A percentile compares a stretch with the other conserved stretches of the same genome.
These are phyloP conservation scores for Wallacemonas sp. DNA, from an alignment of 208 protist genomes.

Conservation along the genomic window DNA sequence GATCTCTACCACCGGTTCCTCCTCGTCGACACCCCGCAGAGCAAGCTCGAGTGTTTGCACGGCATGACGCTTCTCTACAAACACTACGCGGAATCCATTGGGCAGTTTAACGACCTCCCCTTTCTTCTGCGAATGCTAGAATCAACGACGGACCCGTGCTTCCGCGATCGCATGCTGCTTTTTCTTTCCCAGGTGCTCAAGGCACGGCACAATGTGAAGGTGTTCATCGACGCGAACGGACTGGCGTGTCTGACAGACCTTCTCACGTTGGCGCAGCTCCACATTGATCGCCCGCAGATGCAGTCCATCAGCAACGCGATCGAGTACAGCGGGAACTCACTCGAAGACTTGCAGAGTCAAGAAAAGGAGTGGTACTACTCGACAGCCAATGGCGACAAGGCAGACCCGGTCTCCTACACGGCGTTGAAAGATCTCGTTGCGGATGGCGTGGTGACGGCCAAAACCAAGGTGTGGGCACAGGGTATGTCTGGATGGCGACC, in stretches of 20 bases:
- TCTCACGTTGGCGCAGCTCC: slow-evolving; percentile 92
- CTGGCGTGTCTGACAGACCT: slow-evolving; percentile 80
- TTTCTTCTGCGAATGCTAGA: slow-evolving; percentile 83
- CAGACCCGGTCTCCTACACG: slow-evolving; percentile 69
- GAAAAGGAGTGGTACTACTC: slow-evolving; percentile 92
- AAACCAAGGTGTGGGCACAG: slow-evolving; percentile 94
- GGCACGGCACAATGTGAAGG: slow-evolving; percentile 87
- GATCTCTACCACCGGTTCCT: slow-evolving; percentile 94
- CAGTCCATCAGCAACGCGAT: slow-evolving; percentile 81
- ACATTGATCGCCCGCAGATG: slow-evolving; percentile 88
- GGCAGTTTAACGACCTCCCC: slow-evolving; percentile 84
- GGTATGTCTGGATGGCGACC: slow-evolving; percentile 92
- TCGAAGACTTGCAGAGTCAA: slow-evolving; percentile 57
- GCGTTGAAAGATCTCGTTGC: slow-evolving; percentile 64
- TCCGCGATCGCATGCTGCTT: slow-evolving; percentile 87
- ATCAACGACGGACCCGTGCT: slow-evolving; percentile 68
- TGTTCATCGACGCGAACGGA: slow-evolving; percentile 91
- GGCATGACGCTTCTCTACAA: slow-evolving; percentile 91
- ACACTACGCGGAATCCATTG: slow-evolving; percentile 78
- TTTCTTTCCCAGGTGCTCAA: slow-evolving; percentile 74
- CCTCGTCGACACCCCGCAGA: slow-evolving; percentile 58
- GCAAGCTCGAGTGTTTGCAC: slow-evolving; percentile 81
- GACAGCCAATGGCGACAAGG: slow-evolving; percentile 25
- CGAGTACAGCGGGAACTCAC: slow-evolving; percentile 42
- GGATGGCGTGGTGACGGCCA: slow-evolving; percentile 42